Evolutionary conservation across 352 stramenopile genomes (phyloP).

Genomic region (Phytophthora sojae): DNA sequence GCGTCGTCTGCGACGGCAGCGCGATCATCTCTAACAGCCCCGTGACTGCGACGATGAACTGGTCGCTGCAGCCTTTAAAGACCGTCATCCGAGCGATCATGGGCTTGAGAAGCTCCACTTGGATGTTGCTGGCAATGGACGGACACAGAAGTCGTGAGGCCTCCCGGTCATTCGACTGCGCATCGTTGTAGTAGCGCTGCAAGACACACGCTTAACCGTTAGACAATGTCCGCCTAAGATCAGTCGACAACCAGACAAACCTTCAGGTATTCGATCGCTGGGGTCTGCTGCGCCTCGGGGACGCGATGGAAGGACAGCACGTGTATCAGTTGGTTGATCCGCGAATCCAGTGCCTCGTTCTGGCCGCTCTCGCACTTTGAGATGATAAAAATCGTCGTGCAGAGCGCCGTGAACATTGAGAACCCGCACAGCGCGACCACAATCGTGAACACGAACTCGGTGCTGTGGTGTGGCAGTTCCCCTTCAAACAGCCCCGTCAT

Average conservation of each 20-base stretch:
- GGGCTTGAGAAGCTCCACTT: constrained; percentile 67
- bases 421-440: background rate
- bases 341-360: background rate
- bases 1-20: constrained; percentile 51
- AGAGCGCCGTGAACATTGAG: background rate
- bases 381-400: constrained; percentile 1
- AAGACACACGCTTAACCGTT: background rate
- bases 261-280: constrained; percentile 3
- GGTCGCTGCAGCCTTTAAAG: constrained; percentile 55
- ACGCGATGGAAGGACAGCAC: background rate
- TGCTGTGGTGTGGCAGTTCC: background rate
- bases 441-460: background rate
- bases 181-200: constrained; percentile 46
- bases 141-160: constrained; percentile 67
- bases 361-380: background rate
- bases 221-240: background rate
- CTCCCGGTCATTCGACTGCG: constrained; percentile 69
- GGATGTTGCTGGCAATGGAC: constrained; percentile 71
- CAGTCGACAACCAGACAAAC: background rate
- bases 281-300: background rate
- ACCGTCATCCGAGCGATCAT: constrained; percentile 55
- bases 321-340: background rate
- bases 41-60: constrained; percentile 61
- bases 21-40: constrained; percentile 64
- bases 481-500: constrained; percentile 3